A percentile compares a stretch with the other conserved stretches of the same genome.
Conservation (phyloP, 441 rosid genomes). For the Macaranga tanarius region DNA sequence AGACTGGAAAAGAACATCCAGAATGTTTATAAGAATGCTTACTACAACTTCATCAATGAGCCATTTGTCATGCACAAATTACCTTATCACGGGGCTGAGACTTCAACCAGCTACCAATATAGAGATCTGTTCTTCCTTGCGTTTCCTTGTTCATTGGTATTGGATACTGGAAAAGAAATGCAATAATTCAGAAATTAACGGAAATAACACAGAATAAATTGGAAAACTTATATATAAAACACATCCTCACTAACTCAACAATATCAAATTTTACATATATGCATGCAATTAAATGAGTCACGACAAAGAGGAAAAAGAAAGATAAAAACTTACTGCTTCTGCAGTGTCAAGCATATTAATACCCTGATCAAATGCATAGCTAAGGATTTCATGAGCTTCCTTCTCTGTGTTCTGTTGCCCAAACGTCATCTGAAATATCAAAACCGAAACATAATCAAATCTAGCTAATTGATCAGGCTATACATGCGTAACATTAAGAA, state of each 20-base stretch:
- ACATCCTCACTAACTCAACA: neutral
- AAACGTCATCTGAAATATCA: slow-evolving; percentile 71
- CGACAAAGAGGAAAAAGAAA: neutral
- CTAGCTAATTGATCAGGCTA: neutral
- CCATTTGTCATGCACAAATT: slow-evolving; percentile 8
- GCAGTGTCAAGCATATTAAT: slow-evolving; percentile 76
- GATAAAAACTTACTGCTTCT: slow-evolving; percentile 57
- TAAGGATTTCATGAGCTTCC: slow-evolving; percentile 81
- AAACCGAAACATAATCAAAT: slow-evolving; percentile 8
- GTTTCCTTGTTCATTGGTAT: slow-evolving; percentile 80
- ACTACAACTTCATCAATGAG: neutral
- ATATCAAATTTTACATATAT: neutral
- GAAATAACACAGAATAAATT: neutral
- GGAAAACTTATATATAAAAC: neutral
- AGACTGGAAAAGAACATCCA: neutral
- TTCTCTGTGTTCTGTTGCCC: slow-evolving; percentile 88
- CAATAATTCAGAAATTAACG: slow-evolving; percentile 12
- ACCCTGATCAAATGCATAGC: slow-evolving; percentile 64
- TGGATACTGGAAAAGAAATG: slow-evolving; percentile 49
- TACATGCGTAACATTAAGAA: neutral
- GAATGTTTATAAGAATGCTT: neutral
- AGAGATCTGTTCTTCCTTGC: slow-evolving; percentile 79
- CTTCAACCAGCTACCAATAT: slow-evolving; percentile 75
- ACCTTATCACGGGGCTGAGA: slow-evolving; percentile 86
- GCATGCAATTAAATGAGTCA: neutral